A percentile compares a stretch with the other conserved stretches of the same genome.
Evolutionary conservation across 768 basidiomycete species (phyloP).

Genomic region (Lactarius psammicola): DNA sequence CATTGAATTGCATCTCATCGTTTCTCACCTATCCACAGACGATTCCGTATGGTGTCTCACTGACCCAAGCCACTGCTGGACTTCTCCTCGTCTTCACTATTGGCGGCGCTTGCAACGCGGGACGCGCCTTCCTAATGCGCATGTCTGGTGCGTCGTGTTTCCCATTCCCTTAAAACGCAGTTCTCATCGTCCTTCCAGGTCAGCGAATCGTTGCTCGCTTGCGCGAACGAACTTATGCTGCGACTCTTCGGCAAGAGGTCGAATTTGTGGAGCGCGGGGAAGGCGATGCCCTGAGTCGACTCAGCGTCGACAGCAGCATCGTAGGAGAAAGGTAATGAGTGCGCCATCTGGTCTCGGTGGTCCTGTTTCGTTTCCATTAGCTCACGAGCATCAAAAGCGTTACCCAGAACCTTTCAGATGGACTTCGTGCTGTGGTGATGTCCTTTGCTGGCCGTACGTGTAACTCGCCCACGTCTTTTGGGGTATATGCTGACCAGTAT

Average conservation of each 20-base stretch:
- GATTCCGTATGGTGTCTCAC: slow-evolving; percentile 76
- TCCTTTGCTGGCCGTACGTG: slow-evolving; percentile 87
- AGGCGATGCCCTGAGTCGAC: slow-evolving; percentile 88
- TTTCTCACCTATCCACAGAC: slow-evolving; percentile 6
- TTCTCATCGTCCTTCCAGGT: slow-evolving; percentile 40
- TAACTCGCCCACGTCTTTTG: background rate
- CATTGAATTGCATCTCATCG: background rate
- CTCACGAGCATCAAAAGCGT: slow-evolving; percentile 43
- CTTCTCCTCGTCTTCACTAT: slow-evolving; percentile 76
- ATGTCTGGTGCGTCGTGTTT: slow-evolving; percentile 59
- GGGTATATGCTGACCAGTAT: background rate
- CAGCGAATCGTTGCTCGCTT: slow-evolving; percentile 90
- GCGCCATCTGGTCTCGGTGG: background rate
- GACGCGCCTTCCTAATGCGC: slow-evolving; percentile 81
- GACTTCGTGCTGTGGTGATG: slow-evolving; percentile 82
- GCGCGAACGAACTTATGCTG: slow-evolving; percentile 76
- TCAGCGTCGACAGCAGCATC: slow-evolving; percentile 89
- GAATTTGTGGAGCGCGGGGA: slow-evolving; percentile 91
- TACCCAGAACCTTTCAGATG: slow-evolving; percentile 79
- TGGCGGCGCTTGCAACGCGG: slow-evolving; percentile 86
- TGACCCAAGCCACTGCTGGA: slow-evolving; percentile 73
- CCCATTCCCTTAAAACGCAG: background rate
- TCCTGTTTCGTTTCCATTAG: background rate
- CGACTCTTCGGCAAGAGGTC: slow-evolving; percentile 86
- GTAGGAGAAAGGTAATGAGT: slow-evolving; percentile 81